These are phyloP conservation scores for Tricholoma flavovirens DNA, from an alignment of 768 basidiomycete genomes.

Conservation along the genomic window DNA sequence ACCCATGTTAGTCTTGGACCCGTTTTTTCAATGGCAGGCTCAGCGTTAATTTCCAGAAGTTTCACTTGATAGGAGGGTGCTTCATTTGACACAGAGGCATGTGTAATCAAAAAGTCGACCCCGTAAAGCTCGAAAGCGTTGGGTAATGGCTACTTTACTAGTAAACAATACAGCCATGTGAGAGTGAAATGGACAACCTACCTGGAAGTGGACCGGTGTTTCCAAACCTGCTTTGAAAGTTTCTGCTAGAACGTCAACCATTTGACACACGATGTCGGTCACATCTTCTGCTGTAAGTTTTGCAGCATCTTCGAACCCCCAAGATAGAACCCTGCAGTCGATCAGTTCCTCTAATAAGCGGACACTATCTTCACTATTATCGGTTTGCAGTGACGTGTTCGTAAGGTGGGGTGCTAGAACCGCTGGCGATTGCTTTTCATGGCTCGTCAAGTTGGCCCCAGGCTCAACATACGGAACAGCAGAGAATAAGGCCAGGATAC, in stretches of 20 bases:
- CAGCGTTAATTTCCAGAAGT: slow-evolving; percentile 88
- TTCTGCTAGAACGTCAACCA: slow-evolving; percentile 64
- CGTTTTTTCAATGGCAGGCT: slow-evolving; percentile 93
- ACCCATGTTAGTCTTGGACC: slow-evolving; percentile 79
- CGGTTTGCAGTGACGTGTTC: slow-evolving; percentile 82
- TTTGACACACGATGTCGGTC: slow-evolving; percentile 50
- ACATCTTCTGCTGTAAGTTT: slow-evolving; percentile 29
- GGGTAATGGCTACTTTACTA: slow-evolving; percentile 56
- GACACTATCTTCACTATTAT: slow-evolving; percentile 64
- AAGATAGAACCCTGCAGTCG: slow-evolving; percentile 50
- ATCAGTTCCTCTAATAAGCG: slow-evolving; percentile 75
- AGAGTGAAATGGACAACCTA: slow-evolving; percentile 18
- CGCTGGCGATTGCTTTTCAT: slow-evolving; percentile 22
- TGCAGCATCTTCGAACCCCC: slow-evolving; percentile 3
- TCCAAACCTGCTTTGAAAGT: slow-evolving; percentile 82
- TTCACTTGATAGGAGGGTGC: slow-evolving; percentile 48
- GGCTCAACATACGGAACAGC: slow-evolving; percentile 61
- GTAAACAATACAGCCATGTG: not conserved
- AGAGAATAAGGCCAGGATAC: slow-evolving; percentile 86
- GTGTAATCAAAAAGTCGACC: slow-evolving; percentile 81
- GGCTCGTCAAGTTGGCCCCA: slow-evolving; percentile 16
- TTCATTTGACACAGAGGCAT: slow-evolving; percentile 17
- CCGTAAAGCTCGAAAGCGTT: slow-evolving; percentile 97
- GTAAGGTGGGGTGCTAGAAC: slow-evolving; percentile 79
- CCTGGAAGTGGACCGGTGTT: slow-evolving; percentile 84